phyloP scores from a whole-genome alignment of 1,284 basidiomycete genomes.

The Fomitopsis palustris region DNA sequence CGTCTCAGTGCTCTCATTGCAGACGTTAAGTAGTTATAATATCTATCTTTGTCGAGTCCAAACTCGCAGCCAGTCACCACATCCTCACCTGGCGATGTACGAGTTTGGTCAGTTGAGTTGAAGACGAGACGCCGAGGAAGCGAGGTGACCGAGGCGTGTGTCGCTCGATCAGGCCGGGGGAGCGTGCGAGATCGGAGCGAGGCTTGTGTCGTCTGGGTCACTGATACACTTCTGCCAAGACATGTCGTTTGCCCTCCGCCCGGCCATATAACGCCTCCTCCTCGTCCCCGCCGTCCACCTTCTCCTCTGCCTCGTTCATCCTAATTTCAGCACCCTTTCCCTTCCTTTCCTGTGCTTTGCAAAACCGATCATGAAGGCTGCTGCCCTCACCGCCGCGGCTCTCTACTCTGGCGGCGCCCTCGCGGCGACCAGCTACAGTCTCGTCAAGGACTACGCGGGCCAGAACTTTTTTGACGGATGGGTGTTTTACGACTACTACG shows the following conservation, averaged over 20 bases:
- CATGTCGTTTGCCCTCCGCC: not conserved
- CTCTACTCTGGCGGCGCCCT: not conserved
- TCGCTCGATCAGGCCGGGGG: too few species aligned
- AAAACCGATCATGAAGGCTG: not conserved
- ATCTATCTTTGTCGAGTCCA: slow-evolving; percentile 4
- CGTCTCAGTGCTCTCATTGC: too few species aligned
- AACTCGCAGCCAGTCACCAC: too few species aligned
- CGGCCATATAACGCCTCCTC: not conserved
- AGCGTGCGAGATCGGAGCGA: too few species aligned
- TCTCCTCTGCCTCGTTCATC: not conserved
- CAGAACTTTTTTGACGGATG: slow-evolving; percentile 46
- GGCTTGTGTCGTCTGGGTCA: not conserved
- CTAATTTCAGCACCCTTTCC: not conserved
- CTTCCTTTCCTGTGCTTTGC: not conserved
- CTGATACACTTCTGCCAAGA: not conserved
- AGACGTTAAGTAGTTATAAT: not conserved
- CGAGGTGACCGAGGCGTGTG: too few species aligned
- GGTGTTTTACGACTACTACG: slow-evolving; percentile 50
- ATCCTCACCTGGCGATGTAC: too few species aligned
- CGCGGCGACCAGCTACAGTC: slow-evolving; percentile 4
- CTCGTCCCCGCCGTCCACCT: not conserved
- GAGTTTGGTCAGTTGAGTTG: too few species aligned
- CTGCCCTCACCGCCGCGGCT: not conserved
- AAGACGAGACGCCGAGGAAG: too few species aligned
- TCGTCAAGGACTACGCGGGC: slow-evolving; percentile 36